These are phyloP conservation scores for Boletales sp. DNA, from an alignment of 768 basidiomycete genomes.

Conservation along the genomic window DNA sequence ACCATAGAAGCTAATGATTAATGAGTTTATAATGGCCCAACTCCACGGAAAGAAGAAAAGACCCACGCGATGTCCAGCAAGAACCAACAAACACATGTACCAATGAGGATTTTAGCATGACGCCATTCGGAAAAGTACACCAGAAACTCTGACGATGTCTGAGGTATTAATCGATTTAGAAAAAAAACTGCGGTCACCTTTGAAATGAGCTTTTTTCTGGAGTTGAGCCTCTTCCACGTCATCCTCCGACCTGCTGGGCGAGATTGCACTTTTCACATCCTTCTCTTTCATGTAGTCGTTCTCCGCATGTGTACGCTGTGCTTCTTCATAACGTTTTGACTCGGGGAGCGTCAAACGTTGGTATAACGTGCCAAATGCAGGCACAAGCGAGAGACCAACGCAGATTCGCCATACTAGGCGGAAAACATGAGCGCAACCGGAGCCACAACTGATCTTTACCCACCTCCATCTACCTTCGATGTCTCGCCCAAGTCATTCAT, in stretches of 20 bases:
- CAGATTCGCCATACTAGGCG: conserved; percentile 67
- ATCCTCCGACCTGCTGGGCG: not conserved
- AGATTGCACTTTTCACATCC: conserved; percentile 12
- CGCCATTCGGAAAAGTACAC: conserved; percentile 71
- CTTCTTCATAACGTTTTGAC: conserved; percentile 50
- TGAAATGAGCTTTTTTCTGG: conserved; percentile 49
- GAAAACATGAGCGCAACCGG: not conserved
- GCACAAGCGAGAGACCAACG: conserved; percentile 70
- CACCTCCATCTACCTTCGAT: conserved; percentile 68
- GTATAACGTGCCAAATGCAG: conserved; percentile 72
- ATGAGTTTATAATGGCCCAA: not conserved
- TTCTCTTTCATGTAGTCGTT: conserved; percentile 33
- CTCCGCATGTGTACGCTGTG: conserved; percentile 32
- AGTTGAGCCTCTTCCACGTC: conserved; percentile 15
- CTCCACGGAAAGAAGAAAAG: not conserved
- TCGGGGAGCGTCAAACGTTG: conserved; percentile 73
- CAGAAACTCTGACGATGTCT: conserved; percentile 47
- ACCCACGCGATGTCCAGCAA: conserved; percentile 65
- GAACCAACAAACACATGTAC: conserved; percentile 71
- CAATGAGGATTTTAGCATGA: conserved; percentile 63
- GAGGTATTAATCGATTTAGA: not conserved
- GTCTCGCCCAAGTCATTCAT: conserved; percentile 59
- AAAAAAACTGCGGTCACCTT: conserved; percentile 29
- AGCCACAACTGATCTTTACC: conserved; percentile 16
- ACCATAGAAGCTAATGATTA: conserved; percentile 60